Evolutionary conservation across 208 protist species (phyloP), one percentile per base, ranked within the genome.

Genomic region (Trypanosoma caninum): DNA sequence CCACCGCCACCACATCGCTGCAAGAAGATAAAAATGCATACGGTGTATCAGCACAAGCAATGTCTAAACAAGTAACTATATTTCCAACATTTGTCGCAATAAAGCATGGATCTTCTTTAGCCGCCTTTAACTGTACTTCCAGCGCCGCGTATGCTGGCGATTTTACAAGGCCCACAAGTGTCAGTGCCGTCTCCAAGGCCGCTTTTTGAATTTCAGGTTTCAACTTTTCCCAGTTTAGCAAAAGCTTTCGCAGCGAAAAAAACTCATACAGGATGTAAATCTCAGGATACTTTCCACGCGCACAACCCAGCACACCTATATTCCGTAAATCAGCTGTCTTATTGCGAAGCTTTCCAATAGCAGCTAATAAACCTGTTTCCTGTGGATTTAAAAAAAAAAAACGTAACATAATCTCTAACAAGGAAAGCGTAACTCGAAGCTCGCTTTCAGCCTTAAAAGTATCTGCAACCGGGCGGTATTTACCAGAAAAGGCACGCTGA

Each of bases 201-300:
- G 28, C 31, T 30, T 18, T 55, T 27, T 66, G 53, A 33, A 57
- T 34, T 30, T 57, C 16, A 42, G 40, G 20, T 14, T 31, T 31
- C 13, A 89, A 55, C n/a, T 65, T 65, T 7, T 40, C 57, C 78
- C 78, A 89, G 10, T 62, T 56, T 9, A 69, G 38, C 13, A 71
- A 28, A 30, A 89, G 60, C 27, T 74, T 85, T 38, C 75, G 62
- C 30, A 80, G 64, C 16, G 78, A 82, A 45, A 78, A 72, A n/a
- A 89, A 44, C 41, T 89, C 82, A 58, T 81, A 76, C 25, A 89
- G 59, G 42, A 89, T 48, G 35, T 75, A 74, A 9, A 89, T 33
- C 34, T 53, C 46, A 3, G 82, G 78, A 44, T 71, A 89, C 42
- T 68, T 61, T 41, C 69, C 68, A 1, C 55, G n/a, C 9, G 34